Evolutionary conservation across 805 yeast species (phyloP), one percentile per base, ranked within the genome.

Genomic region (Vanderwaltozyma polyspora): DNA sequence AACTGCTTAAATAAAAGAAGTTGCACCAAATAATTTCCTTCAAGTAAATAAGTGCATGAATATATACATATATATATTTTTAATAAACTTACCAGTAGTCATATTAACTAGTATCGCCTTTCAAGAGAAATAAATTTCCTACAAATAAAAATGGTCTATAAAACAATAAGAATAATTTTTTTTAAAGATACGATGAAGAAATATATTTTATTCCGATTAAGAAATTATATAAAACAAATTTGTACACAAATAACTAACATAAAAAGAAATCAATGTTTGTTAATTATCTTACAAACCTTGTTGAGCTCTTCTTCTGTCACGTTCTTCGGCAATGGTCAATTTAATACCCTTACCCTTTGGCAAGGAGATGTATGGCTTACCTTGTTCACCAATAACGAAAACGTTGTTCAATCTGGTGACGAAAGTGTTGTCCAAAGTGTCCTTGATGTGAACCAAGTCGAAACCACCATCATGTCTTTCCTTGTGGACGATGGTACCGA

Each of bases 281-380:
- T 31, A 24, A 36, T 35, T 33, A 34, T 45, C 39, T 67, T 66
- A 66, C 60, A 70, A 66, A 65, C 73, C 74, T 55, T 64, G 67
- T 65, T 74, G 81, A 62, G 89, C 86, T 72, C 95, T 82, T 72
- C 94, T 87, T 77, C 87, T 78, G 83, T 86, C 95, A 73, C 95
- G 85, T 79, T 86, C 95, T 74, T 86, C 95, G 63, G 95, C 74
- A 65, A 86, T 86, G 60, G 89, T 66, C 64, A 86, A 78, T 77
- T 86, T 86, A 70, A 86, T 81, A 81, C 96, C 96, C 79, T 86
- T 86, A 74, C 95, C 96, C 89, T 85, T 86, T 74, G 96, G 95
- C 68, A 86, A 74, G 44, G 94, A 83, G 63, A 86, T 74, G 76
- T 74, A 76, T 63, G 95, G 94, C 74, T 83, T 85, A 70, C 83